Percentiles rank a stretch among this genome's conserved stretches.
phyloP scores from a whole-genome alignment of 192 early-diverging fungal species.

The Funneliformis geosporum region DNA sequence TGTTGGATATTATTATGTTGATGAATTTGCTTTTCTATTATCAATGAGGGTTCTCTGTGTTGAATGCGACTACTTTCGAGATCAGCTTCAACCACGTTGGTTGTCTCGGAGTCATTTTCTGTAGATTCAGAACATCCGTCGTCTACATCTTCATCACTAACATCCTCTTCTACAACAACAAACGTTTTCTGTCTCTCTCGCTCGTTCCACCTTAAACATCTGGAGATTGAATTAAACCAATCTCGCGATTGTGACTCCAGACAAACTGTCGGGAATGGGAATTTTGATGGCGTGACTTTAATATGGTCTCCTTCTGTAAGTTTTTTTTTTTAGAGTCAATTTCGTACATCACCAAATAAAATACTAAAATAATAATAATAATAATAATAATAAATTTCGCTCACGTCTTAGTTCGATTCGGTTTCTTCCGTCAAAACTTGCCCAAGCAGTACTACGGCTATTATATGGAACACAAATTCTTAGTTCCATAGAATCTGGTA shows the following conservation, averaged over 20 bases:
- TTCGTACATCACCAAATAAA: neutral
- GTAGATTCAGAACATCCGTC: neutral
- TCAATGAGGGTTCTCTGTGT: neutral
- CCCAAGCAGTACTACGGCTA: slow-evolving; percentile 89
- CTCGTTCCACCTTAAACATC: slow-evolving; percentile 93
- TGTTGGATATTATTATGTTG: neutral
- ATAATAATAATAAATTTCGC: slow-evolving; percentile 14
- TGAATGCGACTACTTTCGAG: neutral
- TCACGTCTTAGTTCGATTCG: slow-evolving; percentile 81
- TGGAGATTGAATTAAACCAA: slow-evolving; percentile 87
- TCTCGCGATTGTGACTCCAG: slow-evolving; percentile 70
- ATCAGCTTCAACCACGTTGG: neutral
- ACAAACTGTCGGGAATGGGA: slow-evolving; percentile 89
- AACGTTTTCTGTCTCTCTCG: slow-evolving; percentile 87
- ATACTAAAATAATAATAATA: neutral
- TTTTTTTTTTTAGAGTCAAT: neutral
- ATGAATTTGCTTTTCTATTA: neutral
- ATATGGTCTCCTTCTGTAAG: slow-evolving; percentile 78
- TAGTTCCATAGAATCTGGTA: slow-evolving; percentile 92
- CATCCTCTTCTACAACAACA: slow-evolving; percentile 44
- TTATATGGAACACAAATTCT: slow-evolving; percentile 82
- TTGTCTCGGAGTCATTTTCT: neutral
- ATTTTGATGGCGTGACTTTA: slow-evolving; percentile 80
- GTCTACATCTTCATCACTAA: neutral
- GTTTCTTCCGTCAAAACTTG: slow-evolving; percentile 90